A percentile compares a stretch with the other conserved stretches of the same genome.
Evolutionary conservation across 495 filamentous ascomycete species (phyloP).

Genomic region (Penicillium alfredii): DNA sequence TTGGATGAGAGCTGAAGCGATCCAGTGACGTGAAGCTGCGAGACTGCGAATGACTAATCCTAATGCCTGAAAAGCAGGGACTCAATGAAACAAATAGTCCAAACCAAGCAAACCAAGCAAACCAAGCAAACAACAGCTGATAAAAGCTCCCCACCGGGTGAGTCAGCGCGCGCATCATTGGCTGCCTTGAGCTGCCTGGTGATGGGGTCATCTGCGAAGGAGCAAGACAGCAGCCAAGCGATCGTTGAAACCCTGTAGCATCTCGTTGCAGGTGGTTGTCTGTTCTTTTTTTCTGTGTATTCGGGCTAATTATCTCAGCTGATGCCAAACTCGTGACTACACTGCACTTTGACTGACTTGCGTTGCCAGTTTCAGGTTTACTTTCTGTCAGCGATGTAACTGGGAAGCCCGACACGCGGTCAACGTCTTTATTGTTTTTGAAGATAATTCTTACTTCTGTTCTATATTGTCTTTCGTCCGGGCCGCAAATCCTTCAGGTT

Average conservation of each 20-base stretch:
- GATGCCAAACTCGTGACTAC: too few species aligned
- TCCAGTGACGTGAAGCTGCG: constrained; percentile 6
- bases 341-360: too few species aligned
- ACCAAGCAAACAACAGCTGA: constrained; percentile 3
- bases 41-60: too few species aligned
- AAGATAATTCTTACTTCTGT: not conserved
- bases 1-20: constrained; percentile 4
- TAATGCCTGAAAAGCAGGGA: constrained; percentile 7
- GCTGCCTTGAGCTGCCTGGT: constrained; percentile 7
- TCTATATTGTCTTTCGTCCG: constrained; percentile 2
- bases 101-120: constrained; percentile 4
- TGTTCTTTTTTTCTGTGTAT: too few species aligned
- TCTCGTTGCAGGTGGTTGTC: too few species aligned
- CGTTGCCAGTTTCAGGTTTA: too few species aligned
- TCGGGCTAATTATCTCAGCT: too few species aligned
- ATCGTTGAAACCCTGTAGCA: too few species aligned
- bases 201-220: constrained; percentile 6
- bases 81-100: not conserved
- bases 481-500: too few species aligned
- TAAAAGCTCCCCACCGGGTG: constrained; percentile 13
- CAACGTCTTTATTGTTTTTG: too few species aligned
- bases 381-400: too few species aligned
- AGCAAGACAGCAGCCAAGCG: constrained; percentile 7
- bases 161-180: constrained; percentile 12
- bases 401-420: too few species aligned